Conservation (phyloP, 257 asterid genomes). For the Fraxinus quadrangulata region DNA sequence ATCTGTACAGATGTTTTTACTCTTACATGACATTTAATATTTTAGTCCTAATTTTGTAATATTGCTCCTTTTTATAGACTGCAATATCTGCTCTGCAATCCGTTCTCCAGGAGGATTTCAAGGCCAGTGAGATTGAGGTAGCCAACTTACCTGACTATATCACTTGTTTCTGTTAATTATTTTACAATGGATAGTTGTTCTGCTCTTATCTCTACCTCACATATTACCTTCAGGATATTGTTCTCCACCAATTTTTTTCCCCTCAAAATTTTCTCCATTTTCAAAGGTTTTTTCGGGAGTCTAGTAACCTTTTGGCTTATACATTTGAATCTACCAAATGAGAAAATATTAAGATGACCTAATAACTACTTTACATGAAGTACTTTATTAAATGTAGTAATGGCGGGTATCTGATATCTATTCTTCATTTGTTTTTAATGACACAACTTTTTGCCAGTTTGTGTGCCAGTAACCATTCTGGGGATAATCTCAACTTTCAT, state of each 20-base stretch:
- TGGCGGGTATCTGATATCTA: background rate
- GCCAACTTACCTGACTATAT: background rate
- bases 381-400: background rate
- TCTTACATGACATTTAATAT: background rate
- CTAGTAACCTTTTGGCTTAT: background rate
- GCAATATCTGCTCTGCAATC: slow-evolving; percentile 95
- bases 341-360: background rate
- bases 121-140: slow-evolving; percentile 99
- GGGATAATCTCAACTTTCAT: background rate
- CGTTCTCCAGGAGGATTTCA: slow-evolving; percentile 96
- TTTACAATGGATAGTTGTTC: background rate
- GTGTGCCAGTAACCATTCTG: background rate
- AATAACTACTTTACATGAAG: background rate
- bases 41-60: slow-evolving; percentile 17
- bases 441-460: background rate
- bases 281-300: background rate
- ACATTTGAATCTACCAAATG: background rate
- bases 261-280: background rate
- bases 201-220: background rate
- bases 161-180: background rate
- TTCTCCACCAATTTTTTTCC: background rate
- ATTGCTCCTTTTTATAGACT: slow-evolving; percentile 51
- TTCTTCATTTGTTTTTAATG: background rate
- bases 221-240: background rate
- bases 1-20: background rate